A percentile compares a stretch with the other conserved stretches of the same genome.
Conservation (phyloP, 2,329 filamentous ascomycete genomes). For the Dryadomyces sulphureus region DNA sequence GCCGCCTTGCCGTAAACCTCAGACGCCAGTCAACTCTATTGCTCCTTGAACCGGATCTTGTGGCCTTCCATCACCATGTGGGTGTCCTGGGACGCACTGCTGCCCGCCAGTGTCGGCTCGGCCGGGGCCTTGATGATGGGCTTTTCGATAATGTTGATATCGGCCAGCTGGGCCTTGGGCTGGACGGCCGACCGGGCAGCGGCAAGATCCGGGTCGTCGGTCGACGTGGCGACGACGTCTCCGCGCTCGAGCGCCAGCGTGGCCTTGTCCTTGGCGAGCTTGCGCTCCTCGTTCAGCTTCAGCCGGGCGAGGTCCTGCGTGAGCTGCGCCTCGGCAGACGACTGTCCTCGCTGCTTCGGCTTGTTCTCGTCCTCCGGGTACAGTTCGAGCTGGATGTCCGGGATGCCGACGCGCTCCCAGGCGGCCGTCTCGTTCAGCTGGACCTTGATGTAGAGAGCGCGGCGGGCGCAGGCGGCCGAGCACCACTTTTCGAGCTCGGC, state of each 20-base stretch:
- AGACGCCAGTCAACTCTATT: too few species aligned
- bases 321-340: constrained; percentile 10
- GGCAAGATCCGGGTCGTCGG: constrained; percentile 29
- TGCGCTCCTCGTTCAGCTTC: constrained; percentile 28
- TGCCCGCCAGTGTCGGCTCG: constrained; percentile 20
- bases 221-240: constrained; percentile 28
- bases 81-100: constrained; percentile 20
- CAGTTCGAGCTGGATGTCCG: constrained; percentile 42
- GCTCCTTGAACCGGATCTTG: constrained; percentile 13
- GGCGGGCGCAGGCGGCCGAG: constrained; percentile 59
- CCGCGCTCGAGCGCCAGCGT: constrained; percentile 37
- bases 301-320: constrained; percentile 25
- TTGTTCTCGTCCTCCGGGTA: constrained; percentile 46
- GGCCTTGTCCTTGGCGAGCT: constrained; percentile 22
- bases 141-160: constrained; percentile 38
- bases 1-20: too few species aligned
- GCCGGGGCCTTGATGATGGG: constrained; percentile 23
- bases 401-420: constrained; percentile 58
- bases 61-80: constrained; percentile 38
- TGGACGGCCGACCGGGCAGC: constrained; percentile 14
- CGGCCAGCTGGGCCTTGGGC: constrained; percentile 24
- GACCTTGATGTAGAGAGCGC: constrained; percentile 74
- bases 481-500: constrained; percentile 79
- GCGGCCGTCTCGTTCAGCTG: constrained; percentile 76
- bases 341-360: constrained; percentile 28